Conservation (phyloP, 768 basidiomycete species). For the Phylloporus rhodoxanthus region DNA sequence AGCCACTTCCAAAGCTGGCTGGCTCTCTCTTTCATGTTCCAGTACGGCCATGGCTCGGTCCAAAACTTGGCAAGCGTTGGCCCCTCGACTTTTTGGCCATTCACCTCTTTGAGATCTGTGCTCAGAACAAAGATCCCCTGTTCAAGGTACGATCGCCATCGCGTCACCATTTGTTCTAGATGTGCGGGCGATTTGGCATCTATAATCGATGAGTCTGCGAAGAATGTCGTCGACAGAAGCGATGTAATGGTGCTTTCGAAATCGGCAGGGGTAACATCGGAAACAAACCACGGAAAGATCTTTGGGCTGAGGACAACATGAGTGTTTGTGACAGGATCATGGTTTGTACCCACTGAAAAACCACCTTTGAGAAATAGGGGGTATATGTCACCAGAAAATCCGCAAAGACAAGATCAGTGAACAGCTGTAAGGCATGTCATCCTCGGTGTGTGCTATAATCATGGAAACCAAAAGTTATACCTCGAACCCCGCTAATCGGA, state of each 20-base stretch:
- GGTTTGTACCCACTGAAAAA: conserved; percentile 74
- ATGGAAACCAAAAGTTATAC: conserved; percentile 32
- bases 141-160: conserved; percentile 72
- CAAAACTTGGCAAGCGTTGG: conserved; percentile 47
- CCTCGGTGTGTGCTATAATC: not conserved
- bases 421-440: conserved; percentile 48
- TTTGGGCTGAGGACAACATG: conserved; percentile 60
- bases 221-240: conserved; percentile 58
- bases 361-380: conserved; percentile 71
- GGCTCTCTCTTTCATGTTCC: conserved; percentile 58
- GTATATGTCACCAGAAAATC: conserved; percentile 91
- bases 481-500: conserved; percentile 77
- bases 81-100: conserved; percentile 21
- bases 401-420: conserved; percentile 89
- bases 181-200: conserved; percentile 31
- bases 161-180: conserved; percentile 53
- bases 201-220: conserved; percentile 29
- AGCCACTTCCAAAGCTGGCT: conserved; percentile 48
- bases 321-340: conserved; percentile 1
- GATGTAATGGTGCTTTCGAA: conserved; percentile 55
- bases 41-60: conserved; percentile 72
- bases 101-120: conserved; percentile 26
- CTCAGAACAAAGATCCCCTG: conserved; percentile 68
- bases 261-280: conserved; percentile 86
- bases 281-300: conserved; percentile 95